These are phyloP conservation scores for Blastobotrys parvus DNA, from an alignment of 805 yeast genomes.

Conservation along the genomic window DNA sequence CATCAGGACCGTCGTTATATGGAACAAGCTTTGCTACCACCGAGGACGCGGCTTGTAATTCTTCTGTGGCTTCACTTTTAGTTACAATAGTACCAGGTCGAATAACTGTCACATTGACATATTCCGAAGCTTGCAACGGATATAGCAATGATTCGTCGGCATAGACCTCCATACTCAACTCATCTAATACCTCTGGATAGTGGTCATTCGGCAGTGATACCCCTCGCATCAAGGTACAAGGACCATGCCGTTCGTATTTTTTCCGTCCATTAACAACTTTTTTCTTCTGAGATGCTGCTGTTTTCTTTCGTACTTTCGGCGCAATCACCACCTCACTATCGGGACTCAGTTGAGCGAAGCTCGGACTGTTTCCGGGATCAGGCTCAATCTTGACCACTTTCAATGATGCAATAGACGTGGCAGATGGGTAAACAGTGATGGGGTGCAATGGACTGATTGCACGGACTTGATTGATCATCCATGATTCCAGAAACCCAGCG, in stretches of 20 bases:
- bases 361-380: constrained; percentile 17
- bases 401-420: constrained; percentile 52
- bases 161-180: constrained; percentile 34
- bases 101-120: constrained; percentile 23
- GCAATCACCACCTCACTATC: constrained; percentile 69
- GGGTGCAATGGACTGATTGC: constrained; percentile 54
- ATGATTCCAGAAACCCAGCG: constrained; percentile 66
- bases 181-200: constrained; percentile 18
- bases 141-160: constrained; percentile 34
- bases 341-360: constrained; percentile 47
- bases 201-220: constrained; percentile 45
- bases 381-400: constrained; percentile 41
- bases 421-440: constrained; percentile 62
- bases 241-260: constrained; percentile 13
- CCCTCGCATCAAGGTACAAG: constrained; percentile 41
- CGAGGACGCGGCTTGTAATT: constrained; percentile 26
- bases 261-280: constrained; percentile 3
- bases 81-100: not conserved
- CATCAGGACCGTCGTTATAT: constrained; percentile 25
- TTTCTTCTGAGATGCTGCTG: constrained; percentile 3
- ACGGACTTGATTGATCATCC: constrained; percentile 70
- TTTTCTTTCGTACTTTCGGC: constrained; percentile 41
- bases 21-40: constrained; percentile 46
- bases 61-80: constrained; percentile 1
- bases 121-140: constrained; percentile 27